Conservation (phyloP, 176 grass and related monocot genomes). For the Cymbopogon citratus region DNA sequence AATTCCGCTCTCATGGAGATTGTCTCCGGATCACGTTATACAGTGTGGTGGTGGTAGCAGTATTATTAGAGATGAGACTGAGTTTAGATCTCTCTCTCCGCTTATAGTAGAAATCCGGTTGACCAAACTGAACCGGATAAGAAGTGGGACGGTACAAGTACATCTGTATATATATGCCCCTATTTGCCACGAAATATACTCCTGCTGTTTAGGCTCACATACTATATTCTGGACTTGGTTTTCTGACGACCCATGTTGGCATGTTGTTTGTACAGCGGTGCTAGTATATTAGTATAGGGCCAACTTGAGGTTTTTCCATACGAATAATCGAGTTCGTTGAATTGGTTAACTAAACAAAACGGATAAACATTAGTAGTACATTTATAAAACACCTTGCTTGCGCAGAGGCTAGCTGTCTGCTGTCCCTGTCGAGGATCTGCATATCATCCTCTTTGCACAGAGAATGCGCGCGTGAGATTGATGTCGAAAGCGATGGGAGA, state of each 20-base stretch:
- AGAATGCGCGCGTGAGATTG: neutral
- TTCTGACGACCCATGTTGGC: neutral
- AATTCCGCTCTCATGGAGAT: neutral
- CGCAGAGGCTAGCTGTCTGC: neutral
- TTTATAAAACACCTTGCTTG: neutral
- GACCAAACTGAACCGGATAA: neutral
- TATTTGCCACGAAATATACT: neutral
- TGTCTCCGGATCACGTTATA: neutral
- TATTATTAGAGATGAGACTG: neutral
- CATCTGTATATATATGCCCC: neutral
- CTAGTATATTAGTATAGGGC: neutral
- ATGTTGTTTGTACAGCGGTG: neutral
- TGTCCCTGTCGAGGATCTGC: neutral
- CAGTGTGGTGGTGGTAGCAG: neutral
- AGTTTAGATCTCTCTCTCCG: neutral
- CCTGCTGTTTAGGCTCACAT: too few species aligned
- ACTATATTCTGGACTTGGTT: neutral
- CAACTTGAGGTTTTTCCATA: neutral
- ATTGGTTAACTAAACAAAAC: neutral
- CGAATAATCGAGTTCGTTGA: neutral
- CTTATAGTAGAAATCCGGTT: neutral
- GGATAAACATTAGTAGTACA: neutral
- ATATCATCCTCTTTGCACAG: neutral
- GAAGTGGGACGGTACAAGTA: neutral
- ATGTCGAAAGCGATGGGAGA: neutral